Evolutionary conservation across 306 rosid genomes (phyloP), one percentile per base, ranked within the genome.

Genomic region (Cicer chorassanicum): DNA sequence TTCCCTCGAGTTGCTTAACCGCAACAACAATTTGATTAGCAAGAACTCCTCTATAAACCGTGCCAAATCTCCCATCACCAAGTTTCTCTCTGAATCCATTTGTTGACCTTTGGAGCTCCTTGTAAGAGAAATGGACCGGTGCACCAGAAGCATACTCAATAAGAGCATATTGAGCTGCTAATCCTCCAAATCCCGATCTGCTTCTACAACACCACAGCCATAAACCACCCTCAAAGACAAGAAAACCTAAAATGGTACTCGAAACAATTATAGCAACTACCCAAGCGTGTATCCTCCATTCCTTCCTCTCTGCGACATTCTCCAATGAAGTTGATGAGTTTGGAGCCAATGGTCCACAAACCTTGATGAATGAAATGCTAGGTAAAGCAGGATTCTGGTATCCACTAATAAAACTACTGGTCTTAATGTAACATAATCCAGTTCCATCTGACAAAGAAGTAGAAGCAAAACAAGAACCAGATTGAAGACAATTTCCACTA

Each of bases 91-190:
- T 87, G 87, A 89, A 91, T 36, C 96, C 96, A 45, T 90, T 90
- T 0, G 98, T 91, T 1, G 88, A 76, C 4, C 88, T 89, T 71
- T 86, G 87, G 14, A 94, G 96, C 43, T 94, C 95, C 84, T 82
- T 91, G 71, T 79, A 87, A 0, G 89, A 79, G 80, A 94, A 94
- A 84, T 94, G 97, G 39, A 90, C 87, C 0, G 96, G 97, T 0
- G 97, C 98, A 13, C 98, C 92, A 7, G 98, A 94, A 49, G 98
- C 98, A 85, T 94, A 94, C 87, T 94, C 98, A 42, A 91, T 90
- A 71, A 94, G 96, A n/a, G 94, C 91, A 70, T 90, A 87, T 9
- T 89, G 90, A 55, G 90, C 81, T 1, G 98, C 87, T 76, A 88
- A 79, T 39, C 78, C 88, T 24, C 93, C 89, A 36, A 88, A 81